Base-by-base conservation (phyloP, 345 rosid species). In the Gossypium mustelinum region DNA sequence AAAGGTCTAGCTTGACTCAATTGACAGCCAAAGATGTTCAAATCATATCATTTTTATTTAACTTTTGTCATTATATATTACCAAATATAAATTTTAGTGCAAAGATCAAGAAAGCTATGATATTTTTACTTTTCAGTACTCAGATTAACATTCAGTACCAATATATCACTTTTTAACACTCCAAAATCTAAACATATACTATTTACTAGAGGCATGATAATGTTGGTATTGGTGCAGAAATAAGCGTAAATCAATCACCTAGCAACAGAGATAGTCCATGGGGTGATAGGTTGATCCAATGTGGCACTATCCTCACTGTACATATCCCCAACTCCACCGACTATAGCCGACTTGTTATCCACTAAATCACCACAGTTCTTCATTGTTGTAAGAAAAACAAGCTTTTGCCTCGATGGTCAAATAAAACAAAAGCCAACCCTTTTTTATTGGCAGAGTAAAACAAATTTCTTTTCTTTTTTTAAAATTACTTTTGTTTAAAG, bases 221-320 rank as follows among this genome's bases (percentile, higher is more conserved):
- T 11, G 20, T 9, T 56, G 52, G 57, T 57, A 77, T 74, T 71
- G 55, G 20, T 71, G 54, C 56, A 62, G 55, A n/a, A 75, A 74
- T 29, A 43, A 7, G 24, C 39, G 48, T 17, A 58, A 59, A 60
- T 85, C 48, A 94, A 64, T 86, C 52, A 95, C 99, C 98, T 91
- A 77, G 98, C 94, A 79, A 91, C 89, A 20, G 94, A 89, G 81
- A 84, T 74, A 68, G 96, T 83, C 99, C 97, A 93, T 29, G 99
- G 99, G 11, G 99, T 95, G 65, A 90, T 73, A 61, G 87, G 88
- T 86, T 93, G 99, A 73, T 93, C 97, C 92, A 86, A 85, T 9
- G 91, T 84, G 86, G 98, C 93, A 71, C 68, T 34, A 84, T 93
- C 96, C 81, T 90, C 96, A 81, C 97, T 97, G 64, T 85, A 89